Conservation (phyloP, 805 yeast species). For the Yamadazyma paraphyllophila region DNA sequence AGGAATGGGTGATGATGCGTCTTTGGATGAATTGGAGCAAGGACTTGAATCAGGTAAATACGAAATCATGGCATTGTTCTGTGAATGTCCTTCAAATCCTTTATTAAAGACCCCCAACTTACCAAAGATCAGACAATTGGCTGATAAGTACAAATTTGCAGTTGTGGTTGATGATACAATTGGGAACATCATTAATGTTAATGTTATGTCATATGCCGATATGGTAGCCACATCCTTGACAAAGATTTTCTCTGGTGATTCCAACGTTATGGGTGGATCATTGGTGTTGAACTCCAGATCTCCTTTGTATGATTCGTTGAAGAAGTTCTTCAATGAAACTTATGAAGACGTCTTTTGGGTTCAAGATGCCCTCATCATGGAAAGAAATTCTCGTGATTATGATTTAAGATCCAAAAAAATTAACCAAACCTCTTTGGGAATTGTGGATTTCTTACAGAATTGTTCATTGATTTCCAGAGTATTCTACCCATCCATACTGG, state of each 20-base stretch:
- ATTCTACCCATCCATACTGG: slow-evolving; percentile 65
- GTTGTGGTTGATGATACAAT: slow-evolving; percentile 93
- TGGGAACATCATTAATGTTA: slow-evolving; percentile 84
- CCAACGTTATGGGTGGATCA: slow-evolving; percentile 94
- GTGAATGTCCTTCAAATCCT: slow-evolving; percentile 97
- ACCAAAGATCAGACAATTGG: slow-evolving; percentile 57
- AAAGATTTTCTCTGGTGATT: slow-evolving; percentile 90
- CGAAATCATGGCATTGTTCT: slow-evolving; percentile 71
- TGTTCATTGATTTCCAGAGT: slow-evolving; percentile 58
- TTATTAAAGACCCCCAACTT: slow-evolving; percentile 81
- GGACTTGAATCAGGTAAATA: slow-evolving; percentile 54
- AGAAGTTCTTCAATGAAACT: slow-evolving; percentile 46
- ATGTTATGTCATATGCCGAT: slow-evolving; percentile 81
- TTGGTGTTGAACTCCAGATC: slow-evolving; percentile 73
- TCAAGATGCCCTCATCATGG: slow-evolving; percentile 89
- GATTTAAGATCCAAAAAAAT: slow-evolving; percentile 56
- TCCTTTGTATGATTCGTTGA: slow-evolving; percentile 46
- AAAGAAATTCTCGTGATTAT: slow-evolving; percentile 91
- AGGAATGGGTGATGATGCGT: slow-evolving; percentile 76
- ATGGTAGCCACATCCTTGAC: slow-evolving; percentile 84
- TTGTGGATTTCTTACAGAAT: slow-evolving; percentile 50
- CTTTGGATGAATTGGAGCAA: slow-evolving; percentile 62
- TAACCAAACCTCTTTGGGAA: slow-evolving; percentile 54
- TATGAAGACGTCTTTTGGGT: slow-evolving; percentile 83
- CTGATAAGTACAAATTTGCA: slow-evolving; percentile 69